Evolutionary conservation across 768 basidiomycete genomes (phyloP), one percentile per base, ranked within the genome.

Genomic region (Pulveroboletus sp.): DNA sequence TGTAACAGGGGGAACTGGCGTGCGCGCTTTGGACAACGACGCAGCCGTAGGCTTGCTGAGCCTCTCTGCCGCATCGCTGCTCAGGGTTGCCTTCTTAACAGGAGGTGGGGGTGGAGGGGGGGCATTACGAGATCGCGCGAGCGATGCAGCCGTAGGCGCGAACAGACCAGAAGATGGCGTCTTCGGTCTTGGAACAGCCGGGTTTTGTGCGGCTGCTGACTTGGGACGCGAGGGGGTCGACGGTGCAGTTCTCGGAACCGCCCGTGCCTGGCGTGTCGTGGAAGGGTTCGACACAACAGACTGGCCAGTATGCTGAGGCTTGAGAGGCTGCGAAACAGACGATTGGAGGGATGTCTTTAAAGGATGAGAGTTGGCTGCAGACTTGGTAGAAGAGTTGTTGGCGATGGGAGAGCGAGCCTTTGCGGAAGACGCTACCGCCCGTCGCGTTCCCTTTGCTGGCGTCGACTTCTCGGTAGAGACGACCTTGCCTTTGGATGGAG

Each of bases 21-120:
- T 54, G 15, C 82, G 77, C 18, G 78, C 79, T 62, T 80, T 84
- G 21, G 81, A 81, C 50, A 86, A 62, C 2, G 86, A 87, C 26
- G 88, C 84, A 9, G 87, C 86, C 1, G 89, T 90, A n/a, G 88
- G 89, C 66, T 88, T 88, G 67, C 80, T 87, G 38, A 90, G 71
- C 44, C 89, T 76, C 50, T 86, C 85, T 10, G 83, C 73, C 0
- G 75, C 74, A 42, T 71, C 77, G 51, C 73, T 74, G 49, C 77
- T 78, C 39, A 81, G 57, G 0, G 78, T 74, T n/a, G 69, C 60
- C 65, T 83, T 85, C 70, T 77, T 81, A 17, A 69, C 66, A 1
- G 83, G 76, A 0, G 73, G 71, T 0, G 81, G 75, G 7, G 73
- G 68, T 1, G 67, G 69, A 2, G 73, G 73, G 8, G 71, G 72